A percentile compares a stretch with the other conserved stretches of the same genome.
Evolutionary conservation across 306 rosid species (phyloP).

Genomic region (Spatholobus suberectus): DNA sequence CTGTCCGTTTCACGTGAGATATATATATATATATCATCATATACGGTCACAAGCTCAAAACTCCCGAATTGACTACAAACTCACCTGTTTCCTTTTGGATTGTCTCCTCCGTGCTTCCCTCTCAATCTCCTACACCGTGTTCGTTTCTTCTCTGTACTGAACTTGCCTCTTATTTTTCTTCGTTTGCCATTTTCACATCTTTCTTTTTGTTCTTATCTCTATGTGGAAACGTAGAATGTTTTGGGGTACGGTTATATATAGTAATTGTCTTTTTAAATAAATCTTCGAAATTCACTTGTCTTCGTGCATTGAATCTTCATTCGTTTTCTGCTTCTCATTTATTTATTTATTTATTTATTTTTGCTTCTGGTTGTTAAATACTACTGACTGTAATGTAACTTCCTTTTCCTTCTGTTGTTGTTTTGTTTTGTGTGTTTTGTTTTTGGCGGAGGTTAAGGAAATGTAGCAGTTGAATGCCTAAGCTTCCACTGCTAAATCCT

Average conservation of each 20-base stretch:
- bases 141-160: slow-evolving; percentile 17
- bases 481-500: background rate
- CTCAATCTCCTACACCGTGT: slow-evolving; percentile 24
- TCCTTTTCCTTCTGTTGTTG: background rate
- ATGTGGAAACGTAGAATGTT: background rate
- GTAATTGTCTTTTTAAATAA: background rate
- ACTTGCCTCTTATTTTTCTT: background rate
- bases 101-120: background rate
- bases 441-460: background rate
- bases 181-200: background rate
- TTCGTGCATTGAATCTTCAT: background rate
- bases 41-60: background rate
- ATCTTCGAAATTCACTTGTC: background rate
- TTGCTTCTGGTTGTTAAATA: background rate
- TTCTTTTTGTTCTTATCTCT: background rate
- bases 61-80: slow-evolving; percentile 29
- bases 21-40: no score
- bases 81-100: background rate
- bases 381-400: background rate
- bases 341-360: background rate
- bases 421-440: background rate
- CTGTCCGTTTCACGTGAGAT: slow-evolving; percentile 31
- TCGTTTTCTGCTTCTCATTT: background rate
- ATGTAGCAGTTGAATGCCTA: slow-evolving; percentile 25
- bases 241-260: background rate